Evolutionary conservation across 2,329 filamentous ascomycete genomes (phyloP).

Genomic region (Aspergillus tamarii): DNA sequence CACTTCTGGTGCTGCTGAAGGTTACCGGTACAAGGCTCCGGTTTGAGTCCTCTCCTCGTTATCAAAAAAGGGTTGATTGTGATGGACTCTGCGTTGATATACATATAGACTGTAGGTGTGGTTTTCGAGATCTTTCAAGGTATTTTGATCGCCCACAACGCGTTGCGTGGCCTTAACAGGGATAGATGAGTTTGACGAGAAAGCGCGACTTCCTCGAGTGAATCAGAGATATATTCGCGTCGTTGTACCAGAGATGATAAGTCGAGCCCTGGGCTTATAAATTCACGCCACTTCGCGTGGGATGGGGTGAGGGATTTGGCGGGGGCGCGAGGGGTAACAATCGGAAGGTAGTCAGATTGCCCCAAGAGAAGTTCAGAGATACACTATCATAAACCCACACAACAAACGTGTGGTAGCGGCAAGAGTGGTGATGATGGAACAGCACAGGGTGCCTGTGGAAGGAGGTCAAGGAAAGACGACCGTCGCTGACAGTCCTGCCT

Average conservation of each 20-base stretch:
- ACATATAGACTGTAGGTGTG: slow-evolving; percentile 26
- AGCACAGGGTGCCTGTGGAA: slow-evolving; percentile 4
- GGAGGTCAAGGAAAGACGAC: slow-evolving; percentile 12
- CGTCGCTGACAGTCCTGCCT: slow-evolving; percentile 14
- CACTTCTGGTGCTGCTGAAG: slow-evolving; percentile 9
- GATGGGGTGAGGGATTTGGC: slow-evolving; percentile 17
- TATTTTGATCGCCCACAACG: slow-evolving; percentile 12
- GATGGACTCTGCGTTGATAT: slow-evolving; percentile 20
- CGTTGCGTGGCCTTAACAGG: slow-evolving; percentile 12
- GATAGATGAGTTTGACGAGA: background rate
- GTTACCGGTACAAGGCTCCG: slow-evolving; percentile 1
- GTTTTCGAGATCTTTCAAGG: background rate
- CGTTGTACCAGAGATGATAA: slow-evolving; percentile 5
- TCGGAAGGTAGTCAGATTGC: slow-evolving; percentile 9
- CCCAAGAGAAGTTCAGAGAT: slow-evolving; percentile 2
- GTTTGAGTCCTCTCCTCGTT: slow-evolving; percentile 11
- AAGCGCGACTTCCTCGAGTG: background rate
- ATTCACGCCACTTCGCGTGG: slow-evolving; percentile 24
- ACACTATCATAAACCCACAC: slow-evolving; percentile 1
- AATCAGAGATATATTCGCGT: background rate
- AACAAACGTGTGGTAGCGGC: background rate
- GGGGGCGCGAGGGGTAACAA: slow-evolving; percentile 22
- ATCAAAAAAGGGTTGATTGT: slow-evolving; percentile 12
- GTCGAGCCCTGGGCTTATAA: slow-evolving; percentile 13
- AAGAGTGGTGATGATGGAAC: slow-evolving; percentile 17